These are phyloP conservation scores for Cryptococcus jaspeensis DNA, from an alignment of 1,284 basidiomycete species.

Conservation along the genomic window DNA sequence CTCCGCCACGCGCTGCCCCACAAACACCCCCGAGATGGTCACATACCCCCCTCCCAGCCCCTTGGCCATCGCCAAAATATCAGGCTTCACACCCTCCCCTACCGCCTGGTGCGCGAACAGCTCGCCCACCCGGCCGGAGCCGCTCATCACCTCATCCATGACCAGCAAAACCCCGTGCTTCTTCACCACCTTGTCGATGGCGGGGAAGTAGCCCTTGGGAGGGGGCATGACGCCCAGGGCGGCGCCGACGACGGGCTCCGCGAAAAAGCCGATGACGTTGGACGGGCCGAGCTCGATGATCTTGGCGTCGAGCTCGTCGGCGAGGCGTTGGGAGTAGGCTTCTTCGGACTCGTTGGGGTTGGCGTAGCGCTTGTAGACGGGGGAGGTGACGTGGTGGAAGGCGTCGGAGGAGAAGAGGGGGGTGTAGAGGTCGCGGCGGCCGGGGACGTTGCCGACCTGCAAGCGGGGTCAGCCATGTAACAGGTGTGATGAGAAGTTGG, in stretches of 20 bases:
- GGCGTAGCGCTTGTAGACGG: constrained; percentile 72
- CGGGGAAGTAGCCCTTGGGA: constrained; percentile 51
- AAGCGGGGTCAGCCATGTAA: not conserved
- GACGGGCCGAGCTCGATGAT: constrained; percentile 75
- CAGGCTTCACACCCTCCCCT: constrained; percentile 65
- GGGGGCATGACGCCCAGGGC: constrained; percentile 60
- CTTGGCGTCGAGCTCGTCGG: constrained; percentile 76
- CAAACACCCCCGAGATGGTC: constrained; percentile 72
- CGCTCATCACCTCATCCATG: constrained; percentile 81
- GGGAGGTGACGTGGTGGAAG: constrained; percentile 55
- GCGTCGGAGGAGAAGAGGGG: constrained; percentile 57
- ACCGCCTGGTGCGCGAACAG: constrained; percentile 59
- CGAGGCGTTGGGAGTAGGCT: constrained; percentile 70
- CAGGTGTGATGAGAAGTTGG: not conserved
- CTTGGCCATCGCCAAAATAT: constrained; percentile 80
- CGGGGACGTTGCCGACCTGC: constrained; percentile 24
- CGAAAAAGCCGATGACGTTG: constrained; percentile 58
- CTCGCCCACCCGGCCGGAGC: constrained; percentile 73
- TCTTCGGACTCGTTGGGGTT: constrained; percentile 67
- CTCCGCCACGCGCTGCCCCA: constrained; percentile 66
- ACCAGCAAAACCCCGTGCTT: constrained; percentile 80
- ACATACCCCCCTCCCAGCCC: constrained; percentile 85
- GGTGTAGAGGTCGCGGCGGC: constrained; percentile 54
- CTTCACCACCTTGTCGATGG: constrained; percentile 77
- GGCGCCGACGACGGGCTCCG: constrained; percentile 63